Conservation (phyloP, 768 basidiomycete genomes). For the Lyophyllum shimeji region DNA sequence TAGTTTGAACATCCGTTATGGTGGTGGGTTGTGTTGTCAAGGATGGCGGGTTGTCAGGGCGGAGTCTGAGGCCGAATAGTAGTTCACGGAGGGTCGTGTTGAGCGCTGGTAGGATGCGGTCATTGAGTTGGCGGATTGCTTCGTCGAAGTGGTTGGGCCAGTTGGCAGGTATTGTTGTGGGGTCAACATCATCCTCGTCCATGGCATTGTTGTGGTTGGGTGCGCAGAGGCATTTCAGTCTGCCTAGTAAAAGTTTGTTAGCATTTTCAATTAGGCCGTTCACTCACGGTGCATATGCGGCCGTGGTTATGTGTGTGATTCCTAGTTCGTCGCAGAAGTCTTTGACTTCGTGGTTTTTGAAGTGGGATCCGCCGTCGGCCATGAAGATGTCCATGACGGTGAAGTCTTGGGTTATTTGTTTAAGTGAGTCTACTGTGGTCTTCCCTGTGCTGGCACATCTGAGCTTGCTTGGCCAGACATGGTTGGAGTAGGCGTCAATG, state of each 20-base stretch:
- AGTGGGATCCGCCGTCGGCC: slow-evolving; percentile 9
- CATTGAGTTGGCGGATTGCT: background rate
- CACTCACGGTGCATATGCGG: slow-evolving; percentile 1
- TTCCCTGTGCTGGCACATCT: too few species aligned
- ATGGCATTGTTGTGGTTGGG: background rate
- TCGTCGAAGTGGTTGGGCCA: background rate
- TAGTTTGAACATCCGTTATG: background rate
- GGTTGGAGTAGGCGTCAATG: too few species aligned
- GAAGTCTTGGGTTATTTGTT: too few species aligned
- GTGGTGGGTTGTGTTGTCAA: background rate
- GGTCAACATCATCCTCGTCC: background rate
- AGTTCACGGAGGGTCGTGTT: background rate
- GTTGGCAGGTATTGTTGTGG: background rate
- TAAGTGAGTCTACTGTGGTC: too few species aligned
- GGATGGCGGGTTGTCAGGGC: background rate
- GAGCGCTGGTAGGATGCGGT: background rate
- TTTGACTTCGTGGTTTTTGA: slow-evolving; percentile 19
- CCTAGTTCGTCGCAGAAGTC: slow-evolving; percentile 23
- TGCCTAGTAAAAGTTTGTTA: background rate
- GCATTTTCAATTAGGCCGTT: background rate
- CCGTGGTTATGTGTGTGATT: slow-evolving; percentile 5
- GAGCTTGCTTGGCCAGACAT: too few species aligned
- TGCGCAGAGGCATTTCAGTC: background rate
- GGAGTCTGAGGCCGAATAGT: background rate
- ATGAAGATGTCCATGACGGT: slow-evolving; percentile 16